A percentile compares a stretch with the other conserved stretches of the same genome.
Evolutionary conservation across 2,329 filamentous ascomycete genomes (phyloP).

Genomic region (Phoma herbarum): DNA sequence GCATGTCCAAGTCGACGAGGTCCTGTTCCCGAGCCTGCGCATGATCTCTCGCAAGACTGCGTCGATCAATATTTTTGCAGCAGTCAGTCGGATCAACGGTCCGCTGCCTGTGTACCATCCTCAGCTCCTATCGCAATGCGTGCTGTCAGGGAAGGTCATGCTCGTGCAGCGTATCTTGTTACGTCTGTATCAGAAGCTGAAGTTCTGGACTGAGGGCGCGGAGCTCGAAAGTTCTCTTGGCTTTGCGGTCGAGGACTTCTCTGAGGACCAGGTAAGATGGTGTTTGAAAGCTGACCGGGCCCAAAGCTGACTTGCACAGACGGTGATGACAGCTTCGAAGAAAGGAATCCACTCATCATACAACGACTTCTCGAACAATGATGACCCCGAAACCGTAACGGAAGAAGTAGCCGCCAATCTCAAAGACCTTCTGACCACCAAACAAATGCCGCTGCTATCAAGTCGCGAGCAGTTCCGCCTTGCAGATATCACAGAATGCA

Average conservation of each 20-base stretch:
- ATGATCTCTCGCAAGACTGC: constrained; percentile 59
- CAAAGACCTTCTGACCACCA: constrained; percentile 77
- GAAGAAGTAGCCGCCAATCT: constrained; percentile 75
- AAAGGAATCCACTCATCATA: constrained; percentile 63
- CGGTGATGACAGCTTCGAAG: constrained; percentile 52
- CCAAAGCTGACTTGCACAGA: constrained; percentile 31
- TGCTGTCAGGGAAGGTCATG: constrained; percentile 77
- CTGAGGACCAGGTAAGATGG: constrained; percentile 54
- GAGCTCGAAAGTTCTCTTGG: constrained; percentile 79
- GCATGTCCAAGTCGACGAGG: constrained; percentile 70
- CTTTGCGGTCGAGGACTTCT: constrained; percentile 59
- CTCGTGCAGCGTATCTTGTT: constrained; percentile 78
- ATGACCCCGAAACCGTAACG: constrained; percentile 71
- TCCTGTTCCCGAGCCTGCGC: constrained; percentile 65
- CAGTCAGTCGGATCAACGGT: constrained; percentile 84
- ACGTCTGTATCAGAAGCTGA: constrained; percentile 77
- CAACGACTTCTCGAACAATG: constrained; percentile 61
- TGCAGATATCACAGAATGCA: constrained; percentile 84
- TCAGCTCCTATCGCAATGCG: constrained; percentile 86
- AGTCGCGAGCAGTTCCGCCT: constrained; percentile 87
- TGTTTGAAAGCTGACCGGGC: fast-evolving
- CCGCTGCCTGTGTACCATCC: constrained; percentile 92
- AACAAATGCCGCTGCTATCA: constrained; percentile 81
- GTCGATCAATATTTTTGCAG: constrained; percentile 77
- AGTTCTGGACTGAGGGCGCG: constrained; percentile 85